phyloP scores from a whole-genome alignment of 768 basidiomycete species.

The Dictyophora rubrovolvata region DNA sequence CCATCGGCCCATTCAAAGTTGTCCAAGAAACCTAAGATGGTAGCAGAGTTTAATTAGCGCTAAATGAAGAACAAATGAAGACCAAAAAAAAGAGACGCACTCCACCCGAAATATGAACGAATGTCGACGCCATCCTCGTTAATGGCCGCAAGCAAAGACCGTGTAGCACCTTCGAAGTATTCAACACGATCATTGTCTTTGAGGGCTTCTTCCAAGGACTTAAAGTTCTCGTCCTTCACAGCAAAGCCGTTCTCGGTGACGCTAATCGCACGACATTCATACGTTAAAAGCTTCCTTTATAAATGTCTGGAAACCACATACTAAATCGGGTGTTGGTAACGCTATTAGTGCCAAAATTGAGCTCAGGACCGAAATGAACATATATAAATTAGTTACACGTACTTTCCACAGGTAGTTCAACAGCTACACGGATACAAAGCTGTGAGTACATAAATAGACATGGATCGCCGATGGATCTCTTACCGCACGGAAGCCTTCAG shows the following conservation, averaged over 20 bases:
- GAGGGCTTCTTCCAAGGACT: conserved; percentile 43
- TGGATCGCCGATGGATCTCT: conserved; percentile 5
- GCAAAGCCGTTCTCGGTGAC: conserved; percentile 72
- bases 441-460: neutral
- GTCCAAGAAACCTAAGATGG: conserved; percentile 44
- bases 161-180: conserved; percentile 53
- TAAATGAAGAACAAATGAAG: neutral
- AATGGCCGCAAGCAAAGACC: conserved; percentile 45
- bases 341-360: conserved; percentile 17
- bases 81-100: conserved; percentile 27
- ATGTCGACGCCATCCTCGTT: conserved; percentile 55
- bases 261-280: conserved; percentile 20
- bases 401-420: conserved; percentile 67
- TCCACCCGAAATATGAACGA: conserved; percentile 59
- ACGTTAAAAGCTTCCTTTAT: too few relatives aligned
- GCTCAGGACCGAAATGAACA: neutral
- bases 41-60: neutral
- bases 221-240: conserved; percentile 50
- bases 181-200: conserved; percentile 54
- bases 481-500: conserved; percentile 56
- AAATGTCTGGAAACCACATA: conserved; percentile 17
- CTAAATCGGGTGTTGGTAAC: conserved; percentile 48
- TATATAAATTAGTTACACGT: conserved; percentile 7
- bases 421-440: conserved; percentile 24
- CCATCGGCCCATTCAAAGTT: conserved; percentile 76